Conservation (phyloP, 2,329 filamentous ascomycete genomes). For the Xylaria sp. region DNA sequence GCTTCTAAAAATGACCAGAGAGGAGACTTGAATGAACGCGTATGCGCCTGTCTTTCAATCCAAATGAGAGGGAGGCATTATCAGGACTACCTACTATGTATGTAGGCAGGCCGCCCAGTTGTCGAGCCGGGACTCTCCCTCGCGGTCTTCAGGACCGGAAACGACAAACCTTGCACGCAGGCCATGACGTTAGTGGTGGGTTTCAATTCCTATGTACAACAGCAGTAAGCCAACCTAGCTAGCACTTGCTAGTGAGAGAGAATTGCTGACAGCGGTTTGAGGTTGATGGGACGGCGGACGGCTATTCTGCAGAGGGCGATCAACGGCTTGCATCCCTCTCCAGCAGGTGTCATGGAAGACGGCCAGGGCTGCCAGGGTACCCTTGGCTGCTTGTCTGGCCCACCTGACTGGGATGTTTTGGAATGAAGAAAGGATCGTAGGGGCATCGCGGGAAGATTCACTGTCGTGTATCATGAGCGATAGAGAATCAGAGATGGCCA, state of each 20-base stretch:
- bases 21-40: conserved; percentile 3
- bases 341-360: conserved; percentile 28
- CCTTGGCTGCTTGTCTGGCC: conserved; percentile 26
- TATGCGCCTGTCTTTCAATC: conserved; percentile 8
- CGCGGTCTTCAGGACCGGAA: background rate
- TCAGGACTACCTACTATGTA: background rate
- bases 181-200: conserved; percentile 12
- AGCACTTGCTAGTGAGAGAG: conserved; percentile 2
- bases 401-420: conserved; percentile 26
- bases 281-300: conserved; percentile 50
- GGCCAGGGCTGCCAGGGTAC: conserved; percentile 28
- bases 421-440: conserved; percentile 25
- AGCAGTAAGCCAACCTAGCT: conserved; percentile 2
- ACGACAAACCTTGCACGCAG: conserved; percentile 2
- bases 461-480: conserved; percentile 21
- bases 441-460: conserved; percentile 17
- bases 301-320: conserved; percentile 50
- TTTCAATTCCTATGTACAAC: conserved; percentile 5
- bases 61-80: conserved; percentile 1
- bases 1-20: conserved; percentile 23
- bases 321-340: conserved; percentile 42
- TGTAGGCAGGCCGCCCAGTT: too few relatives aligned
- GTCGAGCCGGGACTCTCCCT: background rate
- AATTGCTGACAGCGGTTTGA: conserved; percentile 47
- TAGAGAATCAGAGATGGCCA: background rate